Evolutionary conservation across 495 filamentous ascomycete species (phyloP), one percentile per base, ranked within the genome.

Genomic region (Podospora appendiculata): DNA sequence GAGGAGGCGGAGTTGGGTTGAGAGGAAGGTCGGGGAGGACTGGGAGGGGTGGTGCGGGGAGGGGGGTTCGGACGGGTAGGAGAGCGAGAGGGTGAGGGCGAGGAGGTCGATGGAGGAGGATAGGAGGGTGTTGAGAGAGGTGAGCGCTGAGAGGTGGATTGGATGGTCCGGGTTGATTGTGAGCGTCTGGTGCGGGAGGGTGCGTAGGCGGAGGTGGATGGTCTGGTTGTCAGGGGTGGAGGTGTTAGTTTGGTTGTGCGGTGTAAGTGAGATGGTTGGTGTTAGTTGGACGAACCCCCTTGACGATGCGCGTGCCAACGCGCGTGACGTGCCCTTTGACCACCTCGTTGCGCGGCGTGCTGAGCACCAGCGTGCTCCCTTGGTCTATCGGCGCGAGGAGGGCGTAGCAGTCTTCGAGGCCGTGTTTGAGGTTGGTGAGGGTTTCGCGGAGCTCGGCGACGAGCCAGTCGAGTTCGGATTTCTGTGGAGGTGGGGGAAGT

Each of bases 291-390:
- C 80, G 58, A 72, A 87, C 87, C 34, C 86, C 88, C 56, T 88
- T 88, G 35, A 89, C 81, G 34, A 95, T 79, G 38, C 81, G 77
- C 10, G 83, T 84, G 7, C 89, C 89, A 10, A 89, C 79, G 19
- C 89, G 80, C 0, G 91, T 96, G 47, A 96, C 79, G 65, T 88
- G 85, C 5, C 93, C 93, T 65, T 98, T 98, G 35, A 97, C 83
- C 54, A 78, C 82, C 72, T 98, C 93, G 44, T 86, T 89, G 14
- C 94, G 80, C 36, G 85, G 72, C n/a, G 90, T 93, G 48, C 87
- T 90, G 32, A 97, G 74, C 7, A 88, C 91, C 45, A 98, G 81
- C 5, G 91, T 98, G 49, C 83, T 88, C 11, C 87, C 87, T 1
- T 85, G 84, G 57, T 95, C 88, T 53, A 83, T 73, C 3, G 92